phyloP scores from a whole-genome alignment of 2,329 filamentous ascomycete species.

The Talaromyces sp. region DNA sequence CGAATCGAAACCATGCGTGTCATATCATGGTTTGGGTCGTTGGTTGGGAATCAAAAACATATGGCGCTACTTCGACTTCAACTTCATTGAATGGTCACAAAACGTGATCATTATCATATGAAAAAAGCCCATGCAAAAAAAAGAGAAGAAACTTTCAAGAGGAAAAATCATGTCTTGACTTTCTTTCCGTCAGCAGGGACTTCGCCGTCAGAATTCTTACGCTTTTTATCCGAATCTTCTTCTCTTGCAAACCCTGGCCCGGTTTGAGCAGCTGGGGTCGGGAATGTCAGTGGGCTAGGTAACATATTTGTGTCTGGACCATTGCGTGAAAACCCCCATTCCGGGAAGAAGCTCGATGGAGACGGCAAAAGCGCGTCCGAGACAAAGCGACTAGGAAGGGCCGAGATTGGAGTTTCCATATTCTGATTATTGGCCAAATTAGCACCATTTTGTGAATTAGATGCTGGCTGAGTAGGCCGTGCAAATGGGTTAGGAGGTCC shows the following conservation, averaged over 20 bases:
- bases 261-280: slow-evolving; percentile 59
- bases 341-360: slow-evolving; percentile 85
- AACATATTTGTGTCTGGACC: slow-evolving; percentile 73
- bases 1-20: background rate
- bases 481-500: slow-evolving; percentile 96
- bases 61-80: background rate
- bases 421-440: slow-evolving; percentile 35
- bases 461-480: slow-evolving; percentile 67
- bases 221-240: slow-evolving; percentile 40
- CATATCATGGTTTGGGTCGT: background rate
- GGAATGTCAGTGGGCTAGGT: slow-evolving; percentile 87
- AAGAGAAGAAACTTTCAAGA: background rate
- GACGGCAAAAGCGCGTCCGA: slow-evolving; percentile 82
- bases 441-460: slow-evolving; percentile 33
- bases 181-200: slow-evolving; percentile 30
- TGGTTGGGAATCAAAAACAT: background rate
- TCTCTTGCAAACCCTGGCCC: slow-evolving; percentile 38
- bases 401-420: slow-evolving; percentile 80
- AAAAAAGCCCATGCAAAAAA: background rate
- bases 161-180: slow-evolving; percentile 28
- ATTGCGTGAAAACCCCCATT: slow-evolving; percentile 70
- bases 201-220: slow-evolving; percentile 38
- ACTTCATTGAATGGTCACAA: background rate
- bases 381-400: slow-evolving; percentile 85
- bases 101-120: background rate